Evolutionary conservation across 2,329 filamentous ascomycete species (phyloP).

Genomic region (Cladophialophora psammophila): DNA sequence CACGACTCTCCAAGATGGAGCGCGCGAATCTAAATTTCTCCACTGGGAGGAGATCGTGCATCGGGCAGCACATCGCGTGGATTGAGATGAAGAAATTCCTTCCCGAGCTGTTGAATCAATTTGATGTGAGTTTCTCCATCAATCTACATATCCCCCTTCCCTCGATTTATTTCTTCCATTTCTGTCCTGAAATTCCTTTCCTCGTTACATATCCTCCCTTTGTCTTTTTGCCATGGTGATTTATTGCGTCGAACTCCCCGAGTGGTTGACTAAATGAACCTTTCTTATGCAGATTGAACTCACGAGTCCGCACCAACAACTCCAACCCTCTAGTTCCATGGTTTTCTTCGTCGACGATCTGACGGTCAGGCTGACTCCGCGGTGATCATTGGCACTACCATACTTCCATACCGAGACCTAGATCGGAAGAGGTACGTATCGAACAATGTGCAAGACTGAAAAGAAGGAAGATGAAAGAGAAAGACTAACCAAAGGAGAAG

Average conservation of each 20-base stretch:
- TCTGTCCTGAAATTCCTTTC: neutral
- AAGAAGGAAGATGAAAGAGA: no score
- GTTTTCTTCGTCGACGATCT: constrained; percentile 17
- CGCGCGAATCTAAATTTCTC: constrained; percentile 20
- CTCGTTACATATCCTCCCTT: neutral
- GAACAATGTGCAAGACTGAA: no score
- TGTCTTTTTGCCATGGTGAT: neutral
- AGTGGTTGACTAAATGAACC: neutral
- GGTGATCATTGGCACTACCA: neutral
- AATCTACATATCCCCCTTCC: neutral
- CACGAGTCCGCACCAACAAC: constrained; percentile 12
- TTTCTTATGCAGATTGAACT: constrained; percentile 20
- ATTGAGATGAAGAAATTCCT: constrained; percentile 31
- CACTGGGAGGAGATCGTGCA: constrained; percentile 20
- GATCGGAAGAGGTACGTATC: no score
- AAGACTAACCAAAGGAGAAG: no score
- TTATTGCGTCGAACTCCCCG: no score
- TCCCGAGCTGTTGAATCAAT: constrained; percentile 19
- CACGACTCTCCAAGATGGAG: constrained; percentile 44
- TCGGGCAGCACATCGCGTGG: constrained; percentile 31
- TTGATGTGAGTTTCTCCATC: constrained; percentile 20
- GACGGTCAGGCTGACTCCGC: constrained; percentile 17
- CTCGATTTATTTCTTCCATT: neutral
- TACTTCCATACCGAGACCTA: no score
- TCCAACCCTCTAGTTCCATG: neutral